Evolutionary conservation across 495 filamentous ascomycete genomes (phyloP), one percentile per base, ranked within the genome.

Genomic region (Penicillium longicatenatum): DNA sequence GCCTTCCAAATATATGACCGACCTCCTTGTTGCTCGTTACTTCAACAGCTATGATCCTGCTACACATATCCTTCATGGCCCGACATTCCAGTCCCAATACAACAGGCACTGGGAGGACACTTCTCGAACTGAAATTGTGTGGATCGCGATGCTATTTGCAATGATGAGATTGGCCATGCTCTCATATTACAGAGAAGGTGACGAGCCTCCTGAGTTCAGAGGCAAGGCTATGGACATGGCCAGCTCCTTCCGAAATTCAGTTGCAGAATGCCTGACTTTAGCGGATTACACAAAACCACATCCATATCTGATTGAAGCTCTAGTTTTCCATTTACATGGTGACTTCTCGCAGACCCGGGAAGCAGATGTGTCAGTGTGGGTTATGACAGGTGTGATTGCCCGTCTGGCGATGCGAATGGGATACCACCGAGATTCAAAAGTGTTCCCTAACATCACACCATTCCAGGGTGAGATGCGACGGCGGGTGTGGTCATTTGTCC

Each of bases 381-480:
- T 97, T 46, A 82, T 94, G 53, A 80, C 85, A 8, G 89, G 90
- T 20, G 84, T 95, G 63, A 85, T 96, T 58, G 86, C 90, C 22
- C 86, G 93, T 54, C 75, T 97, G 53, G 91, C 93, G 10, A 92
- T 97, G 81, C 83, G 91, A 24, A 96, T 96, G 91, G 94, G 94
- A 46, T 95, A 97, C 58, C 94, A 99, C 66, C 84, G 95, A 54
- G 94, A 99, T 69, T 85, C 90, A 14, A 89, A 88, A 64, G 86
- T 87, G 72, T 97, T 91, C 65, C 81, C 90, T 12, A 86, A 85
- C 50, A 87, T 99, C 59, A 84, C 86, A 5, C 89, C 92, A 6
- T 96, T 93, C 63, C 86, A 95, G 69, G 93, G 87, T 21, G 94
- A 99, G 71, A 93, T 98, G 84, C 83, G 94, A 53, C 82, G 93